Percentiles rank a stretch among this genome's conserved stretches.
Conservation (phyloP, 495 filamentous ascomycete genomes). For the Penicillium fimorum region DNA sequence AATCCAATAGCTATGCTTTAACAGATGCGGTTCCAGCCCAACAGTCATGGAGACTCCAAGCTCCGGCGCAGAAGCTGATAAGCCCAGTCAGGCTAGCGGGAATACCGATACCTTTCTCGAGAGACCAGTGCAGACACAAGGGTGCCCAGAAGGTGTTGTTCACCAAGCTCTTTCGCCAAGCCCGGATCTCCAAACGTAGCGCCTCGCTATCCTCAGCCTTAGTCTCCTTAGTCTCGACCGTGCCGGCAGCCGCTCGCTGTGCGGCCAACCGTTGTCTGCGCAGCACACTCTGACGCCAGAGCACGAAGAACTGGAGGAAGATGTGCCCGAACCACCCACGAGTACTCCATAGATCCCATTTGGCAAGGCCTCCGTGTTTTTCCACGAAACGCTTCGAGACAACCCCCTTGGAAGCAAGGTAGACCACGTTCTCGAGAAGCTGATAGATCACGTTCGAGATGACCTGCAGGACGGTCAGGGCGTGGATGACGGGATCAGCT, state of each 20-base stretch:
- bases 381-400: constrained; percentile 51
- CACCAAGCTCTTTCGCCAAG: constrained; percentile 46
- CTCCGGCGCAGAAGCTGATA: constrained; percentile 59
- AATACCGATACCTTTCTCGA: constrained; percentile 67
- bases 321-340: constrained; percentile 80
- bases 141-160: constrained; percentile 59
- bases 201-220: constrained; percentile 39
- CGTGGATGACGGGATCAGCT: constrained; percentile 41
- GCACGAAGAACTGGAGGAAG: constrained; percentile 66
- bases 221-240: constrained; percentile 21
- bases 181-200: constrained; percentile 41
- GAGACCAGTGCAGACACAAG: constrained; percentile 76
- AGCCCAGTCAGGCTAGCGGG: constrained; percentile 65
- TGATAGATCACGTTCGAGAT: constrained; percentile 67
- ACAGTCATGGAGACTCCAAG: constrained; percentile 39
- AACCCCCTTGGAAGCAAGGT: constrained; percentile 63
- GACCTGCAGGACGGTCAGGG: constrained; percentile 67
- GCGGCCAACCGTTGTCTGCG: constrained; percentile 28
- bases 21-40: constrained; percentile 40
- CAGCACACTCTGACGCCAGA: constrained; percentile 52
- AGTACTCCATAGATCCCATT: constrained; percentile 69
- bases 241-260: constrained; percentile 17
- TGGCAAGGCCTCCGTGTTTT: constrained; percentile 50
- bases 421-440: constrained; percentile 78
- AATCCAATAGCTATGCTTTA: constrained; percentile 15